Percentiles rank a stretch among this genome's conserved stretches.
phyloP scores from a whole-genome alignment of 805 yeast genomes.

The Zygotorulaspora danielsina region DNA sequence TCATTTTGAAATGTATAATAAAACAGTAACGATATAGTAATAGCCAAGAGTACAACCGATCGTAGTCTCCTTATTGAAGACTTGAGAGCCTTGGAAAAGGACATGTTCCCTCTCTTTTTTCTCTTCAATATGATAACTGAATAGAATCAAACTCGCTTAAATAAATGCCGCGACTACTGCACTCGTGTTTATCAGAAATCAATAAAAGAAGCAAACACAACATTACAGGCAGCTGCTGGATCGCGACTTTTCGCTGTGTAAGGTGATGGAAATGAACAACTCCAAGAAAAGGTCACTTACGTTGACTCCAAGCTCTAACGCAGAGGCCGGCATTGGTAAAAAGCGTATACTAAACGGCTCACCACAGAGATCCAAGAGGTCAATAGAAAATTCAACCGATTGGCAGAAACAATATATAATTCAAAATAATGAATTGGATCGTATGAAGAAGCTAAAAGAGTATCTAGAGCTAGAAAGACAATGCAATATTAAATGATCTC shows the following conservation, averaged over 20 bases:
- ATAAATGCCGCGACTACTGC: too few relatives aligned
- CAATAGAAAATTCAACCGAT: slow-evolving; percentile 10
- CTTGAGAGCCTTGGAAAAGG: slow-evolving; percentile 14
- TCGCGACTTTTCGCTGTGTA: too few relatives aligned
- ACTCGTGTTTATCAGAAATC: too few relatives aligned
- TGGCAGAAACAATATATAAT: slow-evolving; percentile 23
- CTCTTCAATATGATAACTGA: too few relatives aligned
- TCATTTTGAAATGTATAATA: slow-evolving; percentile 37
- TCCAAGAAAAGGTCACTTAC: slow-evolving; percentile 21
- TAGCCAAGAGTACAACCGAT: slow-evolving; percentile 28
- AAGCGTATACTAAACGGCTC: slow-evolving; percentile 14
- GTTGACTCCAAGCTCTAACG: slow-evolving; percentile 15
- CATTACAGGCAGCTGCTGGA: too few relatives aligned
- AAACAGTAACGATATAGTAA: slow-evolving; percentile 32
- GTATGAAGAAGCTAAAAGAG: slow-evolving; percentile 20
- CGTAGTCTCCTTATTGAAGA: slow-evolving; percentile 22
- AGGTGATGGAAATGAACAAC: too few relatives aligned
- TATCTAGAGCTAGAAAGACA: slow-evolving; percentile 26
- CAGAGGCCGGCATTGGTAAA: slow-evolving; percentile 9
- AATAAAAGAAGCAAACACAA: too few relatives aligned
- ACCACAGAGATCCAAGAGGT: slow-evolving; percentile 13
- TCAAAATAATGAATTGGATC: slow-evolving; percentile 19
- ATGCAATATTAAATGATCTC: slow-evolving; percentile 5
- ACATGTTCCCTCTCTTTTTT: slow-evolving; percentile 16
- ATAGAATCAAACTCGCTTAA: too few relatives aligned